Percentiles rank a stretch among this genome's conserved stretches.
Conservation (phyloP, 108 stramenopile genomes). For the Chaetoceros muelleri region DNA sequence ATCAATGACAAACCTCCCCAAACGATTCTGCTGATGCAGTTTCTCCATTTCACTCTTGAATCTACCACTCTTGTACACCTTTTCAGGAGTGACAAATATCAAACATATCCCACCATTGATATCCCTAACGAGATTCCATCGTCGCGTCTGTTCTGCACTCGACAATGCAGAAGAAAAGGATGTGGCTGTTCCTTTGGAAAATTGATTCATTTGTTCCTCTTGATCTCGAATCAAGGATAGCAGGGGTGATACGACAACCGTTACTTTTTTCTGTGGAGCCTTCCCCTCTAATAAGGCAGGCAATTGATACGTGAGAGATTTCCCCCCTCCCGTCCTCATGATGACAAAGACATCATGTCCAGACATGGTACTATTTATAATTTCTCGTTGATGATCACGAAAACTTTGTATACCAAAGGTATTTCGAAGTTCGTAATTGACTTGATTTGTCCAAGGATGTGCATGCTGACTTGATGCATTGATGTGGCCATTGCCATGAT, state of each 20-base stretch:
- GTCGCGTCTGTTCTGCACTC: conserved; percentile 36
- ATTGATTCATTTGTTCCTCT: conserved; percentile 78
- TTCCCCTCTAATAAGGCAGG: conserved; percentile 58
- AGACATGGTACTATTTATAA: conserved; percentile 74
- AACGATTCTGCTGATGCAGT: conserved; percentile 35
- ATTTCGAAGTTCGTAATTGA: conserved; percentile 28
- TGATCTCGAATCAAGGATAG: conserved; percentile 93
- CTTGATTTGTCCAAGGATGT: conserved; percentile 25
- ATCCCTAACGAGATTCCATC: conserved; percentile 59
- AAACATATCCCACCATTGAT: conserved; percentile 44
- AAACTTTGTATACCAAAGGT: conserved; percentile 62
- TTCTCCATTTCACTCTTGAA: conserved; percentile 59
- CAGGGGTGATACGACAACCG: conserved; percentile 81
- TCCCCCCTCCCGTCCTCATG: conserved; percentile 93
- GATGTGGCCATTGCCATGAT: neutral
- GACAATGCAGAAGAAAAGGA: conserved; percentile 53
- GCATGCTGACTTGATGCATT: neutral
- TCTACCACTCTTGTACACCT: conserved; percentile 37
- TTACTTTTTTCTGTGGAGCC: conserved; percentile 31
- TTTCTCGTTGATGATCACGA: conserved; percentile 76
- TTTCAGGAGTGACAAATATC: conserved; percentile 95
- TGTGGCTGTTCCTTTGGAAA: conserved; percentile 32
- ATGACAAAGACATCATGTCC: conserved; percentile 81
- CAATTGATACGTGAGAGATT: conserved; percentile 85
- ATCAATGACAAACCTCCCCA: conserved; percentile 90